Conservation (phyloP, 352 stramenopile species). For the Globisporangium cystogenes region DNA sequence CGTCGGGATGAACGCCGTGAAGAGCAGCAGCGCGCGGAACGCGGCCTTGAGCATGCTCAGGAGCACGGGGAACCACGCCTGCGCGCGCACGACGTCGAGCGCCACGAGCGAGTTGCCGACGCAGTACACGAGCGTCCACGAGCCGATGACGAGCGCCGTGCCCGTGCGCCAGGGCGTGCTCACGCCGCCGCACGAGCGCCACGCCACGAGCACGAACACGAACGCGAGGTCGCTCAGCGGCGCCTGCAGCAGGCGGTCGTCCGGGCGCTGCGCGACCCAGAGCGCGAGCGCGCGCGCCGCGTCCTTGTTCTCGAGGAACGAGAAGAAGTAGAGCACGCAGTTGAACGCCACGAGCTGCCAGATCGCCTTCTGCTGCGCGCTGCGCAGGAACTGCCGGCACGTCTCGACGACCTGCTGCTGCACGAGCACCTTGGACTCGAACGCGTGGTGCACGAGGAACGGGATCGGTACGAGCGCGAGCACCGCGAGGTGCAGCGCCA, state of each 20-base stretch:
- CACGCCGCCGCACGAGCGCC: slow-evolving; percentile 14
- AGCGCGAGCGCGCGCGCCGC: slow-evolving; percentile 16
- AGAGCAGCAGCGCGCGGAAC: slow-evolving; percentile 20
- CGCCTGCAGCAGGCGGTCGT: slow-evolving; percentile 12
- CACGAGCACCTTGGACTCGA: slow-evolving; percentile 11
- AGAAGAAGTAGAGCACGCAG: slow-evolving; percentile 37
- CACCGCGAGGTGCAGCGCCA: slow-evolving; percentile 25
- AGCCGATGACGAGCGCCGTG: slow-evolving; percentile 11
- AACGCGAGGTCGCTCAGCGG: slow-evolving; percentile 19
- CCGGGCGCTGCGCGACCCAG: slow-evolving; percentile 14
- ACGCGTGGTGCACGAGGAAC: slow-evolving; percentile 20
- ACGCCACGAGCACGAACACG: slow-evolving; percentile 16
- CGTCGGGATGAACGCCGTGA: slow-evolving; percentile 30
- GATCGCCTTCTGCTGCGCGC: slow-evolving; percentile 33
- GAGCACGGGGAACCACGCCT: slow-evolving; percentile 20
- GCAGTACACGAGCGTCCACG: slow-evolving; percentile 10
- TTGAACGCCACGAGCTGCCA: slow-evolving; percentile 43
- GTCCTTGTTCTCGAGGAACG: slow-evolving; percentile 21
- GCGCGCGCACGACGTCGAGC: slow-evolving; percentile 13
- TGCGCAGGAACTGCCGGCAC: slow-evolving; percentile 16
- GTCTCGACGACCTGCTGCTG: slow-evolving; percentile 11
- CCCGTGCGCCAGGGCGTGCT: slow-evolving; percentile 21
- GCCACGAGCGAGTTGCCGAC: slow-evolving; percentile 18
- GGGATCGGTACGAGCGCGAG: slow-evolving; percentile 25
- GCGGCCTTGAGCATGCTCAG: slow-evolving; percentile 13